Percentiles rank a stretch among this genome's conserved stretches.
phyloP scores from a whole-genome alignment of 345 rosid species.

The Bruguiera sexangula region DNA sequence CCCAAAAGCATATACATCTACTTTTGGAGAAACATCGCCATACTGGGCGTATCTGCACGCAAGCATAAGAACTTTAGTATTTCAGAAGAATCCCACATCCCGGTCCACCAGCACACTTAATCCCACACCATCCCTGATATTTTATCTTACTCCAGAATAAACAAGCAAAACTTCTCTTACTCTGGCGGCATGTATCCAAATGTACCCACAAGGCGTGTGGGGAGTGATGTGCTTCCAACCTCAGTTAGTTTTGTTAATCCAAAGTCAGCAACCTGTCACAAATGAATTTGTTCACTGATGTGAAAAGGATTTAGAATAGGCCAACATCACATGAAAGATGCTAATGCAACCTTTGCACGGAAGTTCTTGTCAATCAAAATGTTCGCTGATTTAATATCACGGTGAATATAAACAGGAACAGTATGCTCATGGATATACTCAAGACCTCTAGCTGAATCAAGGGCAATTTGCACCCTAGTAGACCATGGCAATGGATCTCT shows the following conservation, averaged over 20 bases:
- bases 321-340: conserved; percentile 8
- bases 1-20: conserved; percentile 93
- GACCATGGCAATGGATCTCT: conserved; percentile 81
- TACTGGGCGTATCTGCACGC: conserved; percentile 65
- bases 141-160: neutral
- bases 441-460: conserved; percentile 98
- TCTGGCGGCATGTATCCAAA: conserved; percentile 99
- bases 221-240: conserved; percentile 65
- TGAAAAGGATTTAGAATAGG: conserved; percentile 12
- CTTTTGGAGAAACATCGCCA: conserved; percentile 89
- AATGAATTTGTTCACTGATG: conserved; percentile 17
- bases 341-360: conserved; percentile 64
- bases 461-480: conserved; percentile 86
- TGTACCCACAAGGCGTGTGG: conserved; percentile 86
- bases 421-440: conserved; percentile 98
- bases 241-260: conserved; percentile 87
- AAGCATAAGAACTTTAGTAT: too few species aligned
- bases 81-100: too few species aligned
- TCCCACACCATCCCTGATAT: too few species aligned
- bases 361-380: conserved; percentile 84
- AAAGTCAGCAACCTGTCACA: conserved; percentile 85
- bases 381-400: conserved; percentile 94
- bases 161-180: conserved; percentile 38
- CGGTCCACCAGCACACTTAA: too few species aligned
- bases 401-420: conserved; percentile 92